Conservation (phyloP, 768 basidiomycete species). For the Termitomyces eurrhizus region DNA sequence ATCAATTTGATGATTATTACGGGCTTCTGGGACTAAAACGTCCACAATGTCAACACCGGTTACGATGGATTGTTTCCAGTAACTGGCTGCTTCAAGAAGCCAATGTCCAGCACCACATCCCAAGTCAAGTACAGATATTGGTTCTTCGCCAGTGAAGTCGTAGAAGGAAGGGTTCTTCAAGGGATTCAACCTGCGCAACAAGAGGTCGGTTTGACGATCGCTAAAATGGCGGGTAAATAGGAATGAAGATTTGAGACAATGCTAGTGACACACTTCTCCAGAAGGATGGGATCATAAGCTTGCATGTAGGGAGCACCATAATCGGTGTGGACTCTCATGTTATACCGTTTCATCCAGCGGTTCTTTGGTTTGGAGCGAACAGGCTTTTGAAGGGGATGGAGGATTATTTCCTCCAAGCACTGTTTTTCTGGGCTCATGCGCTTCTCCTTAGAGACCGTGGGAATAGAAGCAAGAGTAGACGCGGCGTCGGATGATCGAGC, state of each 20-base stretch:
- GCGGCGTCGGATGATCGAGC: slow-evolving; percentile 13
- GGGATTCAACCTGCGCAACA: slow-evolving; percentile 54
- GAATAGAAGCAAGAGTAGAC: neutral
- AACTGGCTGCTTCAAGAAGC: slow-evolving; percentile 55
- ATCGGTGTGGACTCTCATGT: slow-evolving; percentile 56
- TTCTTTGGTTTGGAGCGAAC: slow-evolving; percentile 20
- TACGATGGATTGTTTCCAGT: slow-evolving; percentile 59
- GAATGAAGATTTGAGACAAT: slow-evolving; percentile 3
- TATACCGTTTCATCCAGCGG: slow-evolving; percentile 36
- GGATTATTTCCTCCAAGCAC: slow-evolving; percentile 16
- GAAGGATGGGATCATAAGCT: slow-evolving; percentile 50
- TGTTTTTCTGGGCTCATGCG: slow-evolving; percentile 2
- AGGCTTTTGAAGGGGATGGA: neutral
- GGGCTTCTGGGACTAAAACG: slow-evolving; percentile 35
- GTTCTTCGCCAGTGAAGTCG: slow-evolving; percentile 42
- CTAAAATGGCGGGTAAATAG: slow-evolving; percentile 30
- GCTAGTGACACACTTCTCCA: slow-evolving; percentile 52
- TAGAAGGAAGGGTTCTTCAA: slow-evolving; percentile 60
- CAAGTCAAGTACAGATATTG: slow-evolving; percentile 60
- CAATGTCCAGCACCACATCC: slow-evolving; percentile 75
- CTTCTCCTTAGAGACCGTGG: slow-evolving; percentile 7
- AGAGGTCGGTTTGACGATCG: slow-evolving; percentile 52
- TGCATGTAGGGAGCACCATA: slow-evolving; percentile 59
- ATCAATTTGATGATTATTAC: slow-evolving; percentile 36
- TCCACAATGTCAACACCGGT: slow-evolving; percentile 67